Base-by-base conservation (phyloP, 148 eudicot genomes). In the Nepenthes gracilis region DNA sequence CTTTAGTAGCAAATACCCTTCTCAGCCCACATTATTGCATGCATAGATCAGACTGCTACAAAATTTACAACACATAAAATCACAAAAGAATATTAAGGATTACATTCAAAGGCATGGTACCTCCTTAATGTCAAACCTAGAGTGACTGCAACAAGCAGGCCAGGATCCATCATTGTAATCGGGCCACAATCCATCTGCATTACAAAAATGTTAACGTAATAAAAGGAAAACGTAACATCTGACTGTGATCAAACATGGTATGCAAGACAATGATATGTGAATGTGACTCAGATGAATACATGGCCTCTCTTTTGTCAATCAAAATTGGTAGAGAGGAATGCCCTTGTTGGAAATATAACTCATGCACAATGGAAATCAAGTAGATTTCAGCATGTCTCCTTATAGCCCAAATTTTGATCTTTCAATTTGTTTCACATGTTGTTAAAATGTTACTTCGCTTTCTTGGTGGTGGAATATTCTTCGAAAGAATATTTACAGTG, bases 121-220 rank as follows among this genome's bases (percentile, higher is more conserved):
- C 98, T 85, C 81, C 47, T 88, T 79, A 9, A 58, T 57, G 73
- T 92, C 84, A 73, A 92, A 92, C 43, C 51, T 65, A 36, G 82
- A 61, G 23, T 82, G 70, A 53, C 74, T 66, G 71, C 98, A 92
- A 63, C 98, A 92, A 62, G 94, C 65, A 49, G 98, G 98, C 96
- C 96, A 92, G 56, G 74, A 69, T 54, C 98, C 98, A 70, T 92
- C 88, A 57, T 92, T 88, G 79, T 92, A 92, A 72, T 92, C 85
- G 36, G 96, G 75, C 98, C 98, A 92, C 57, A 92, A 74, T 63
- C 98, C 98, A 82, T 88, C 98, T 92, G 82, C 63, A 57, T 32
- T 47, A 60, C 58, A 65, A 61, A 47, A 57, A 2, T 23, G 61
- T n/a, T 10, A 53, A 5, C 14, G 2, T n/a, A 43, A 1, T 2